phyloP scores from a whole-genome alignment of 2,329 filamentous ascomycete genomes.

The Calonectria pteridis region DNA sequence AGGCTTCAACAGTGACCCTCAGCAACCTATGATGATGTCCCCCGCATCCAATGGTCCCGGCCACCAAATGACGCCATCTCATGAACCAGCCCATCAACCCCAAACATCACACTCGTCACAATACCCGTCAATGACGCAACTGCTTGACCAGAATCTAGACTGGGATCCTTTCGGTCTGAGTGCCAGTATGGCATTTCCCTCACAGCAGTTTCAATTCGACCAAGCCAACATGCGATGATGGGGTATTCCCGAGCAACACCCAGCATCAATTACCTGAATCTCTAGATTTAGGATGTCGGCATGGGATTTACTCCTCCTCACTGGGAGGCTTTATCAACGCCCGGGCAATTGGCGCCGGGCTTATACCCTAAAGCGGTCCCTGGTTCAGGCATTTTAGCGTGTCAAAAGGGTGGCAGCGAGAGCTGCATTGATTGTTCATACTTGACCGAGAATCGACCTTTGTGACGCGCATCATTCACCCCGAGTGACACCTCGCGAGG shows the following conservation, averaged over 20 bases:
- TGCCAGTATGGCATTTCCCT: conserved; percentile 95
- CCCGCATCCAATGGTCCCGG: conserved; percentile 54
- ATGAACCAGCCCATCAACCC: conserved; percentile 50
- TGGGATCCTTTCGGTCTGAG: conserved; percentile 94
- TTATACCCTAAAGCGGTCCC: not conserved
- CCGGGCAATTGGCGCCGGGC: not conserved
- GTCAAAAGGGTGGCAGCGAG: not conserved
- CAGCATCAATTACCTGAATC: not conserved
- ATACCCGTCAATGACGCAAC: conserved; percentile 75
- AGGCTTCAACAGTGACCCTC: conserved; percentile 62
- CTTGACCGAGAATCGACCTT: not conserved
- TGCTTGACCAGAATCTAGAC: conserved; percentile 85
- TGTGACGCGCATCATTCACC: not conserved
- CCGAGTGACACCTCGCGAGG: conserved; percentile 1
- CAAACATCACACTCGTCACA: conserved; percentile 46
- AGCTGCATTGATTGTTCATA: not conserved
- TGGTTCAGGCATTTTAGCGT: not conserved
- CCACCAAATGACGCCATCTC: conserved; percentile 52
- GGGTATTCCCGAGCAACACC: conserved; percentile 1
- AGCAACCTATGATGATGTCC: conserved; percentile 58
- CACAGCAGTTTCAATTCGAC: conserved; percentile 83
- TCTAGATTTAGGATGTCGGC: not conserved
- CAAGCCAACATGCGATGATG: conserved; percentile 66
- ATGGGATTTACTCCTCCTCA: not conserved
- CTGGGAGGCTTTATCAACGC: not conserved